Percentiles rank a stretch among this genome's conserved stretches.
Evolutionary conservation across 2,329 filamentous ascomycete genomes (phyloP).

Genomic region (Cercospora zeina): DNA sequence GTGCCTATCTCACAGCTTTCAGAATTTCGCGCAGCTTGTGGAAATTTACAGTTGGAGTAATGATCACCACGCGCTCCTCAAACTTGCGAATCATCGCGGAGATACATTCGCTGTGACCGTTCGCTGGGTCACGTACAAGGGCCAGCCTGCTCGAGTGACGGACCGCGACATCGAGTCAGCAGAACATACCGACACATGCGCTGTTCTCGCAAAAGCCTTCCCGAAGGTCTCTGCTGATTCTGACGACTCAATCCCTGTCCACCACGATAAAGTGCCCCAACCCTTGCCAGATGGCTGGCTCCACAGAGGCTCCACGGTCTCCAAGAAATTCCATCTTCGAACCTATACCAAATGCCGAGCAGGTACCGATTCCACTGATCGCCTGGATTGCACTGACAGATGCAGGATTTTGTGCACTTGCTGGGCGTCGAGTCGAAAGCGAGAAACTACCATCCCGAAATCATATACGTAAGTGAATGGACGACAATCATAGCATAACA

Average conservation of each 20-base stretch:
- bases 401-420: no score
- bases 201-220: background rate
- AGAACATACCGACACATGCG: background rate
- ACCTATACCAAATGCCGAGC: slow-evolving; percentile 3
- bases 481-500: no score
- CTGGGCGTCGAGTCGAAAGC: no score
- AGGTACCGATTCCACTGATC: background rate
- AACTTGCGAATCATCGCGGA: background rate
- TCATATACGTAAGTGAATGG: no score
- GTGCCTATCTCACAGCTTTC: no score
- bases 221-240: background rate
- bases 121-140: slow-evolving; percentile 4
- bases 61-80: no score
- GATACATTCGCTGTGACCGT: background rate
- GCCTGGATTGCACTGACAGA: no score
- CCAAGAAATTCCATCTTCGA: background rate
- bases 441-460: no score
- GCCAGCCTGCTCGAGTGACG: background rate
- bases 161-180: slow-evolving; percentile 2
- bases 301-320: background rate
- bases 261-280: background rate
- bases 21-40: no score
- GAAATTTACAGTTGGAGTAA: no score
- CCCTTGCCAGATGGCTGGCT: background rate
- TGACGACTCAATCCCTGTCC: no score